Percentiles rank a stretch among this genome's conserved stretches.
Evolutionary conservation across 768 basidiomycete species (phyloP).

Genomic region (Mycena rosella): DNA sequence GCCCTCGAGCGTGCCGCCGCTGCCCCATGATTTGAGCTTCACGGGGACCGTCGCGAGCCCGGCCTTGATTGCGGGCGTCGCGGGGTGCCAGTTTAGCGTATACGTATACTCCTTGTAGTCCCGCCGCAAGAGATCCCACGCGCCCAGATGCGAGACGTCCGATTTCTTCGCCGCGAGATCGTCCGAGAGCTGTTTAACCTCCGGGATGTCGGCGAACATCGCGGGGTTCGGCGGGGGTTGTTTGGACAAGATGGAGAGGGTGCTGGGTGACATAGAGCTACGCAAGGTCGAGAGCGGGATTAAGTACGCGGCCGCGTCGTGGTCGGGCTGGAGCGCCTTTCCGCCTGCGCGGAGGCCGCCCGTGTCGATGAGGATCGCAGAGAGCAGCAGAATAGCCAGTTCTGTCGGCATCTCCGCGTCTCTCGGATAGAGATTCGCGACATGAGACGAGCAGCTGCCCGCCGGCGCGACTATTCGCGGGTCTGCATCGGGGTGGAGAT

Average conservation of each 20-base stretch:
- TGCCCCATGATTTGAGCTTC: slow-evolving; percentile 69
- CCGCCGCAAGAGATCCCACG: slow-evolving; percentile 86
- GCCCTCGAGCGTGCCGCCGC: slow-evolving; percentile 56
- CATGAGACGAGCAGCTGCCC: slow-evolving; percentile 85
- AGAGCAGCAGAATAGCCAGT: slow-evolving; percentile 83
- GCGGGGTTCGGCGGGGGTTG: slow-evolving; percentile 24
- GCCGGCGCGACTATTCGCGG: slow-evolving; percentile 76
- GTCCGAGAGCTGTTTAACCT: slow-evolving; percentile 62
- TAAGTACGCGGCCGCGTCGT: slow-evolving; percentile 73
- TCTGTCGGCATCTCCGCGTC: slow-evolving; percentile 62
- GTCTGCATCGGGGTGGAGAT: slow-evolving; percentile 67
- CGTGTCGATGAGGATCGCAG: slow-evolving; percentile 90
- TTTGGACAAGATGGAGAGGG: slow-evolving; percentile 23
- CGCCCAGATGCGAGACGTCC: slow-evolving; percentile 74
- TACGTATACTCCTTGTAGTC: slow-evolving; percentile 93
- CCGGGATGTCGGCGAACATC: slow-evolving; percentile 45
- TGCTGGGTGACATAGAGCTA: slow-evolving; percentile 41
- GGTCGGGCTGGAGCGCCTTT: slow-evolving; percentile 79
- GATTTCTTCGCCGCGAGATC: slow-evolving; percentile 70
- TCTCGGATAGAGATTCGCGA: slow-evolving; percentile 51
- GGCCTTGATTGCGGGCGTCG: slow-evolving; percentile 61
- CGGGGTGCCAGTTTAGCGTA: slow-evolving; percentile 57
- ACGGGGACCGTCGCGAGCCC: slow-evolving; percentile 90
- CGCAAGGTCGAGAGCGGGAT: slow-evolving; percentile 66
- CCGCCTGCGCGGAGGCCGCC: slow-evolving; percentile 80